Evolutionary conservation across 176 grass and related monocot species (phyloP), one percentile per base, ranked within the genome.

Genomic region (Aechmea fasciata): DNA sequence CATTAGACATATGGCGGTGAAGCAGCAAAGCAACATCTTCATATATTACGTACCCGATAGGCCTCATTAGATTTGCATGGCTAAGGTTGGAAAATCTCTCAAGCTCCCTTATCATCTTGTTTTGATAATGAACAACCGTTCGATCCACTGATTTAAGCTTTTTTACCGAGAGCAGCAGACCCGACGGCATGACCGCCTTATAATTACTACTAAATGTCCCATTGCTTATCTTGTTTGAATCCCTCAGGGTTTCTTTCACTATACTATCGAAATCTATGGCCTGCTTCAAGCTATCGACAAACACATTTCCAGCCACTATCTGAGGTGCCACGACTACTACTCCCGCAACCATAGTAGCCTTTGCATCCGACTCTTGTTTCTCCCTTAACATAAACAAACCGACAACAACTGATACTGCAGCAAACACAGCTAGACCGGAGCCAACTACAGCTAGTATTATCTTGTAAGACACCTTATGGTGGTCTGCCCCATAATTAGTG

Each of bases 101-200:
- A 1, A 97, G 82, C 86, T 97, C 93, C 23, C 77, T 24, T 73
- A 97, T 78, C 93, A 97, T 92, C 78, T 97, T 97, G n/a, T 51
- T 77, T 72, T 87, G 93, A 52, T 97, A 86, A 49, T 87, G 73
- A 41, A 13, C 67, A 15, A 97, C 83, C 0, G 89, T 85, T 48
- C 71, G 78, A 22, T 97, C 93, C 1, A 92, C 93, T 0, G 93
- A 97, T 63, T 92, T 97, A 9, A 97, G 71, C 81, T 87, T 87
- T 74, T 89, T 97, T 15, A 97, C 83, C 2, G 79, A 97, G 24
- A 97, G 55, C n/a, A 97, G 74, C 62, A 87, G 70, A 13, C 93
- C 93, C 12, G 93, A 97, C 0, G 89, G 93, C 93, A 97, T 92
- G 50, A 87, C 82, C 0, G 89, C 93, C 81, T 83, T 90, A 79